Evolutionary conservation across 306 rosid genomes (phyloP).

Genomic region (Castanea sativa): DNA sequence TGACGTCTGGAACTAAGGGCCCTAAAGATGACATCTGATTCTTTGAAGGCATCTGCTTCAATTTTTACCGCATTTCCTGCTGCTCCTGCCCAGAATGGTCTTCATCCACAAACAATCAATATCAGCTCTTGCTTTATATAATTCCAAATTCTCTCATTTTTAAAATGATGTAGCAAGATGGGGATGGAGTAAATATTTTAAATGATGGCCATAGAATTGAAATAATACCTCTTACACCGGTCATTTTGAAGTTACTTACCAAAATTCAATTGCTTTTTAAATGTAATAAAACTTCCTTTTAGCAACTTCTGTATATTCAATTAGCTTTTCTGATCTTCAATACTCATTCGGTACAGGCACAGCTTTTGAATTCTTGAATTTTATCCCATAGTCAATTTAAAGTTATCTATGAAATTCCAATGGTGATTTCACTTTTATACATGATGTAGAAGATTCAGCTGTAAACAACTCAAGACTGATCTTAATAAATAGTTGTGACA

Average conservation of each 20-base stretch:
- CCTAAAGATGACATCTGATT: constrained; percentile 87
- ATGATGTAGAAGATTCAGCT: background rate
- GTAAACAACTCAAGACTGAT: background rate
- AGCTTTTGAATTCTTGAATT: background rate
- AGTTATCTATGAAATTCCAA: background rate
- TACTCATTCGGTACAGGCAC: background rate
- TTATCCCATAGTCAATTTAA: background rate
- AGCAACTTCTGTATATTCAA: background rate
- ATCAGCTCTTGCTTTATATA: constrained; percentile 9
- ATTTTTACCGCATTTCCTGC: constrained; percentile 80
- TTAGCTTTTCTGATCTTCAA: background rate
- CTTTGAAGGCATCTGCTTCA: constrained; percentile 97
- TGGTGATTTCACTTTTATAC: background rate
- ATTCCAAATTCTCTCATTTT: background rate
- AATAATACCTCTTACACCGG: background rate
- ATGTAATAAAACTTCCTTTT: background rate
- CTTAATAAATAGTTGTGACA: background rate
- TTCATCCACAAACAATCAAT: constrained; percentile 24
- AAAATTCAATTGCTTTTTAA: background rate
- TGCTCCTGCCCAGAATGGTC: constrained; percentile 95
- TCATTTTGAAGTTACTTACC: background rate
- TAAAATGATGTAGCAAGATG: background rate
- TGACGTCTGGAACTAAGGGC: constrained; percentile 94
- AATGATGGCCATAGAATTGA: background rate
- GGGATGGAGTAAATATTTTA: background rate